Evolutionary conservation across 2,329 filamentous ascomycete species (phyloP).

Genomic region (Bipolaris zeicola): DNA sequence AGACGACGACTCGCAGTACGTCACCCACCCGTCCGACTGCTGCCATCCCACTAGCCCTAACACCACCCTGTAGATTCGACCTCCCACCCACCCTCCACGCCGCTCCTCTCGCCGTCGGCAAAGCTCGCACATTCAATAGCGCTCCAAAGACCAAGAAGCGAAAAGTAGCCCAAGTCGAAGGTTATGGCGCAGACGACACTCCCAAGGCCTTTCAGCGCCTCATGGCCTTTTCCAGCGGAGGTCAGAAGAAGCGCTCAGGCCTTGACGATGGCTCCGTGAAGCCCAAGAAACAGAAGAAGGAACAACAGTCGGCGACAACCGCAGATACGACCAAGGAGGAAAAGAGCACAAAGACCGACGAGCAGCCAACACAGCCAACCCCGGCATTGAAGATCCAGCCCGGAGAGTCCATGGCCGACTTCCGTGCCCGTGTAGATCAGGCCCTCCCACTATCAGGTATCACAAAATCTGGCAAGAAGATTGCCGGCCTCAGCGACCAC

Average conservation of each 20-base stretch:
- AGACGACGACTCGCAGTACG: conserved; percentile 47
- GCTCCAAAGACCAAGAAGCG: conserved; percentile 43
- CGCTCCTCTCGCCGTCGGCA: conserved; percentile 62
- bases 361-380: conserved; percentile 20
- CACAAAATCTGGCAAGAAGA: conserved; percentile 64
- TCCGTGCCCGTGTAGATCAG: conserved; percentile 80
- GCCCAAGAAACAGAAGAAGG: conserved; percentile 57
- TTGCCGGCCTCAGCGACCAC: conserved; percentile 68
- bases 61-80: conserved; percentile 58
- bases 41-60: not conserved
- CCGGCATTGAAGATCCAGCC: conserved; percentile 65
- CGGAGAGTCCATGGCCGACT: conserved; percentile 82
- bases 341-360: conserved; percentile 27
- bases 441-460: conserved; percentile 78
- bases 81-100: conserved; percentile 67
- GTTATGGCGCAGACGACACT: conserved; percentile 74
- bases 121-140: conserved; percentile 46
- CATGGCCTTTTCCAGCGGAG: conserved; percentile 73
- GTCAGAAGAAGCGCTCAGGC: conserved; percentile 59
- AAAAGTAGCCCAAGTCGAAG: conserved; percentile 51
- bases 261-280: conserved; percentile 70
- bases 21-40: conserved; percentile 12
- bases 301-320: not conserved
- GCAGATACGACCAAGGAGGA: conserved; percentile 14
- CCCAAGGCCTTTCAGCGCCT: conserved; percentile 85